Evolutionary conservation across 2,329 filamentous ascomycete species (phyloP), one percentile per base, ranked within the genome.

Genomic region (Domatiomyces globalis): DNA sequence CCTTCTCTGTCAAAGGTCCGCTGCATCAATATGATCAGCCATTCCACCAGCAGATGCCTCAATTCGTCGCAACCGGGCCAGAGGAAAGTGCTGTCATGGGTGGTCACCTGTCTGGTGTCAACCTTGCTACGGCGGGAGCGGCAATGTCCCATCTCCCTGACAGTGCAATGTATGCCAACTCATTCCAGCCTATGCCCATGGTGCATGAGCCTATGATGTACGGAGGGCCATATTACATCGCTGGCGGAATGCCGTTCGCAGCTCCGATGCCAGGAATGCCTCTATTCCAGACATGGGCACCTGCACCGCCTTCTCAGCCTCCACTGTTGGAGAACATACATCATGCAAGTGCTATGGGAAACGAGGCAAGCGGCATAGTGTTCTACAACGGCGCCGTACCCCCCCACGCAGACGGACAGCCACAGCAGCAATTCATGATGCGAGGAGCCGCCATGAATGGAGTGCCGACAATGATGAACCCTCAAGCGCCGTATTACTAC

Each of bases 301-400:
- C 55, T 8, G 55, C 52, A 52, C 61, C 63, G 44, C 49, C 54
- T 15, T 54, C 58, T 29, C 52, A 62, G 19, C 58, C 67, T 51
- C 33, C 33, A 5, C 9, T 39, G 33, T 59, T 60, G 45, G 70
- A 72, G 45, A 60, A 65, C 52, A 54, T 63, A 5, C 68, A 71
- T 27, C 79, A 77, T 57, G 67, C 71, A 2, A 74, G 73, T 17
- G 78, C 78, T 52, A 76, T 84, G 18, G 87, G 87, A 0, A 89
- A 95, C 66, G 90, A 96, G 70, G 82, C 83, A 57, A 94, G 95
- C 60, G 92, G 92, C 55, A 96, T 94, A 78, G 88, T 95, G 0
- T 96, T 94, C 67, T 98, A 95, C 65, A 89, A 88, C 62, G 85
- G 94, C 63, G 33, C 33, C 5, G 12, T 15, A 39, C 33, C 33